These are phyloP conservation scores for Linnemannia hyalina DNA, from an alignment of 192 early-diverging fungal genomes.

Conservation along the genomic window DNA sequence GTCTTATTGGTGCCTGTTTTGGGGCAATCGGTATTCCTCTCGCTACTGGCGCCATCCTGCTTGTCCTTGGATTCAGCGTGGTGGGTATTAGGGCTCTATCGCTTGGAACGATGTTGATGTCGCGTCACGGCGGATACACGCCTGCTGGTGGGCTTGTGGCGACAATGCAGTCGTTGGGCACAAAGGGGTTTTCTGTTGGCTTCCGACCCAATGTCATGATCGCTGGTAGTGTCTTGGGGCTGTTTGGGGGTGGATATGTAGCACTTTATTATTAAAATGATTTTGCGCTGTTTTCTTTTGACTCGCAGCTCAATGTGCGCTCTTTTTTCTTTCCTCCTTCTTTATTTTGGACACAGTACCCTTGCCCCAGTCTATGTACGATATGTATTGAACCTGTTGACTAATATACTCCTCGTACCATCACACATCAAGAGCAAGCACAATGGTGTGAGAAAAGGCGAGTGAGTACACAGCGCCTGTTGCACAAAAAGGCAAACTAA, in stretches of 20 bases:
- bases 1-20: conserved; percentile 1
- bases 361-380: no score
- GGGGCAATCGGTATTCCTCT: not conserved
- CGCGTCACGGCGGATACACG: conserved; percentile 5
- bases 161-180: conserved; percentile 12
- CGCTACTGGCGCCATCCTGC: not conserved
- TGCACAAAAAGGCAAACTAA: no score
- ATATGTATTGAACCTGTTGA: no score
- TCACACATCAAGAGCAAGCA: no score
- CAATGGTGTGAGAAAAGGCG: no score
- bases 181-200: not conserved
- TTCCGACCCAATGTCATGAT: not conserved
- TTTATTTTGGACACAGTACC: no score
- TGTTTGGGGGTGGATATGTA: not conserved
- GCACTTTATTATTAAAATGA: no score
- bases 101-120: not conserved
- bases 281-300: not conserved
- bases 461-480: no score
- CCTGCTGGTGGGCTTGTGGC: conserved; percentile 13
- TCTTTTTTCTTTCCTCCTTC: no score
- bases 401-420: no score
- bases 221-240: not conserved
- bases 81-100: not conserved
- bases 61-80: not conserved
- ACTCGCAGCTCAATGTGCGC: no score